Evolutionary conservation across 129 eudicot species (phyloP), one percentile per base, ranked within the genome.

Genomic region (Pseudognaphalium luteoalbum): DNA sequence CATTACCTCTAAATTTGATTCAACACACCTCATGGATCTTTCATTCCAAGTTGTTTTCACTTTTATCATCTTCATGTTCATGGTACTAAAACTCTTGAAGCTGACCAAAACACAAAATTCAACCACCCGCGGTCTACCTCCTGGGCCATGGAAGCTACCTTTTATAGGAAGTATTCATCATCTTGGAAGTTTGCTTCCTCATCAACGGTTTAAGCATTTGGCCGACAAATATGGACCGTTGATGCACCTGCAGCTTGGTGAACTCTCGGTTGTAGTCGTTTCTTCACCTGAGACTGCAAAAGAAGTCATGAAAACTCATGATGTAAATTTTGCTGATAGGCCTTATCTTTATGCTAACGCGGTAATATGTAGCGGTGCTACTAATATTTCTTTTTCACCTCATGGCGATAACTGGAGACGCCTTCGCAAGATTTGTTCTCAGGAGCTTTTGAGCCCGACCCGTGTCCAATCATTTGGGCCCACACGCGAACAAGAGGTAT

Each of bases 81-180:
- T 57, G 71, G 56, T 77, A 20, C 39, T 60, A 6, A 76, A 52
- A 30, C 16, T 57, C 11, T 11, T 57, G 65, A 81, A 17, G 22
- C 56, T 7, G 19, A 58, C 47, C 47, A 75, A 29, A 77, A 44
- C 78, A 77, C 73, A 60, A 62, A 7, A 17, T 10, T 32, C 60
- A 21, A 54, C 30, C 28, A 54, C 30, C 28, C 68, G 65, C 22
- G 4, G 32, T 61, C 78, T 81, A 30, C 85, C 83, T 16, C 88
- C 88, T 0, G 87, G 85, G 37, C 88, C 85, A 67, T 60, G 74
- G 80, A 73, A 73, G 60, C 81, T 81, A 29, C 85, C 88, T 44
- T 30, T 81, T 37, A 63, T 85, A 6, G 88, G 88, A 63, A 85
- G 74, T 21, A 61, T 85, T 66, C 88, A 81, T 80, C 78, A 85